Evolutionary conservation across 768 basidiomycete genomes (phyloP).

Genomic region (Daedaleopsis nitida): DNA sequence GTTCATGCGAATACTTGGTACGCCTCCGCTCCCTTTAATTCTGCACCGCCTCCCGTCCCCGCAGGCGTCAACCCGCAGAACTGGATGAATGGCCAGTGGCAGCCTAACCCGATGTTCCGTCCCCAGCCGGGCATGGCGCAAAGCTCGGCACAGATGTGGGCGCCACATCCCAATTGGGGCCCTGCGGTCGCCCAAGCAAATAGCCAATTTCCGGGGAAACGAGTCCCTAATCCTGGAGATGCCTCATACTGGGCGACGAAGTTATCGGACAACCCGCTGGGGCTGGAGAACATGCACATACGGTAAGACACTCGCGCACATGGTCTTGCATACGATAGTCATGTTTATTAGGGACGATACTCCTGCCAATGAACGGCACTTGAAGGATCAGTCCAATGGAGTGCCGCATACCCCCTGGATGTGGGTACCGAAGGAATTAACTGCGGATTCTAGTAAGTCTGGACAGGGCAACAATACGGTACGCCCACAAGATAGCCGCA

Average conservation of each 20-base stretch:
- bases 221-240: conserved; percentile 58
- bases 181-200: conserved; percentile 39
- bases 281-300: conserved; percentile 65
- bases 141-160: conserved; percentile 23
- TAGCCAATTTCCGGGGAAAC: conserved; percentile 53
- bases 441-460: conserved; percentile 23
- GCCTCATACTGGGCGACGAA: conserved; percentile 64
- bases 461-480: conserved; percentile 14
- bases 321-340: neutral
- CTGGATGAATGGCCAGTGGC: conserved; percentile 48
- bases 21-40: conserved; percentile 14
- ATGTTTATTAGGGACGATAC: conserved; percentile 14
- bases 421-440: conserved; percentile 48
- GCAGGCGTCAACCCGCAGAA: conserved; percentile 45
- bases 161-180: conserved; percentile 32
- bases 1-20: conserved; percentile 18
- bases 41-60: conserved; percentile 59
- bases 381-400: conserved; percentile 29
- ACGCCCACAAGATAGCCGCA: conserved; percentile 1
- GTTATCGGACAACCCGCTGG: conserved; percentile 64
- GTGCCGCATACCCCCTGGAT: conserved; percentile 69
- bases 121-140: conserved; percentile 12
- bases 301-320: conserved; percentile 44
- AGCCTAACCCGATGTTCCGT: conserved; percentile 33
- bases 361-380: conserved; percentile 14